Base-by-base conservation (phyloP, 192 early-diverging fungal species). In the Rhizophlyctis rosea region DNA sequence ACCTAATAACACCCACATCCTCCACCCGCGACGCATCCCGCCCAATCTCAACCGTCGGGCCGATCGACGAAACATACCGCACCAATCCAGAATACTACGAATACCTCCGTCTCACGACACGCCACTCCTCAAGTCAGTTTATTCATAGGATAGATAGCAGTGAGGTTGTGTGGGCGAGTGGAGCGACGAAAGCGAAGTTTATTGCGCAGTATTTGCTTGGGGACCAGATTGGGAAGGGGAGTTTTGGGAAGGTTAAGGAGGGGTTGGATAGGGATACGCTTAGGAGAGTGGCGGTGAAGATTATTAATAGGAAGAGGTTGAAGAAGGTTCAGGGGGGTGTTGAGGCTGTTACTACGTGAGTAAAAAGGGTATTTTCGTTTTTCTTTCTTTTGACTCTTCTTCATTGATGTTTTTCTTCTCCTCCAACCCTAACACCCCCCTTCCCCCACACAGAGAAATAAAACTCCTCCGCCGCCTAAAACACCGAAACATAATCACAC, bases 181-280 rank as follows among this genome's bases (percentile, higher is more conserved):
- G 67, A 29, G 66, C 66, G 39, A 69, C 64, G 3, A 47, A 68
- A 14, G 61, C 76, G 28, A 83, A 84, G 58, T 67, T 83, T 47
- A 79, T 85, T 32, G 83, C 77, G 3, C 73, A 77, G 3, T 81
- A 78, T 61, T 51, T 85, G 1, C 61, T 85, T n/a, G 83, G 81
- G 3, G 76, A 79, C 32, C 70, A 79, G 59, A 83, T 85, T 53
- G 83, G 83, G 21, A 81, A 80, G 59, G 81, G 83, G 23, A 68
- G 78, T 2, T 85, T 81, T 66, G 83, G 79, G 3, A 81, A 85
- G 63, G 83, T 85, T 29, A 85, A 85, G 69, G 83, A 85, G 49
- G 83, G 81, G 0, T 25, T 85, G 18, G 77, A 73, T 59, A 48
- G 73, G 9, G 79, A 85, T 36, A 81, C 83, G 3, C 62, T 85